Evolutionary conservation across 805 yeast species (phyloP).

Genomic region (Zygosaccharomyces rouxii): DNA sequence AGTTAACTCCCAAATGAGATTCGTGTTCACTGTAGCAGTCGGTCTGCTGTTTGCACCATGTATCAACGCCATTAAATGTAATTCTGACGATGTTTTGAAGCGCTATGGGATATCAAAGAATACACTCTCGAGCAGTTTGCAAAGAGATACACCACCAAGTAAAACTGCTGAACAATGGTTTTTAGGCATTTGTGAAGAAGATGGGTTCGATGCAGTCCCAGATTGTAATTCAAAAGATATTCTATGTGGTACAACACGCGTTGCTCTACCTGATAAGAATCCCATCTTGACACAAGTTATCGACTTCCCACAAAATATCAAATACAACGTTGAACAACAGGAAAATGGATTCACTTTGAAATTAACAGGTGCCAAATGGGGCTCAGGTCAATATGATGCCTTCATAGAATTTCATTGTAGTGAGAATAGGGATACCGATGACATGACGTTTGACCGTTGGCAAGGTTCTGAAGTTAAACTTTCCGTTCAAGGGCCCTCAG

Average conservation of each 20-base stretch:
- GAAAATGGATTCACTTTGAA: conserved; percentile 37
- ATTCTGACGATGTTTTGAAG: conserved; percentile 4
- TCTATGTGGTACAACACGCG: conserved; percentile 67
- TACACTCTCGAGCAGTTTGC: conserved; percentile 4
- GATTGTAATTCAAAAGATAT: conserved; percentile 70
- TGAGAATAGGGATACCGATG: conserved; percentile 35
- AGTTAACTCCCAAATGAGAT: neutral
- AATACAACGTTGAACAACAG: conserved; percentile 28
- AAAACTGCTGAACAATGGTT: conserved; percentile 59
- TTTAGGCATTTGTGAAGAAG: conserved; percentile 60
- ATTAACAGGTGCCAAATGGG: conserved; percentile 66
- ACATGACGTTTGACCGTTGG: conserved; percentile 24
- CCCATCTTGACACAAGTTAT: conserved; percentile 57
- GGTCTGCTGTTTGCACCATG: conserved; percentile 3
- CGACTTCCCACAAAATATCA: conserved; percentile 43
- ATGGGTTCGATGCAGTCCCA: conserved; percentile 31
- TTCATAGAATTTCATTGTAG: conserved; percentile 47
- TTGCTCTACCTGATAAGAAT: conserved; percentile 47
- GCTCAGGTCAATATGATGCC: conserved; percentile 49
- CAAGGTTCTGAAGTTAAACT: conserved; percentile 27
- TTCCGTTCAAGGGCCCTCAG: conserved; percentile 40
- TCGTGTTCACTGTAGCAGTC: neutral
- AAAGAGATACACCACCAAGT: conserved; percentile 75
- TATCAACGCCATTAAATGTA: conserved; percentile 1
- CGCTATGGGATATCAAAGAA: conserved; percentile 5